A percentile compares a stretch with the other conserved stretches of the same genome.
phyloP scores from a whole-genome alignment of 768 basidiomycete species.

The Arthromyces matolae region DNA sequence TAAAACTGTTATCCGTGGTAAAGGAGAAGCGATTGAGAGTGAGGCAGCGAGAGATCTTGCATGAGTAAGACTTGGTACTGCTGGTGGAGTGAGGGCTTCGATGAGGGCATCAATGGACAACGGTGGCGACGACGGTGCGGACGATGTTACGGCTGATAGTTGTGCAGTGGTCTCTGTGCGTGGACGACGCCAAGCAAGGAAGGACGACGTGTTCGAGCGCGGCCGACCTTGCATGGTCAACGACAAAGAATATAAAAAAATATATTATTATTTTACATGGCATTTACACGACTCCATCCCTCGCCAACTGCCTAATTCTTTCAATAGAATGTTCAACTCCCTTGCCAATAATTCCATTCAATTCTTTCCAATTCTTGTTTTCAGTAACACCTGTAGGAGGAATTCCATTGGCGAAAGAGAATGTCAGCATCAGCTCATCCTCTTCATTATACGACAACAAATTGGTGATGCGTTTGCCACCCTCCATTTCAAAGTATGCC shows the following conservation, averaged over 20 bases:
- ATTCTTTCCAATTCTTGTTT: constrained; percentile 8
- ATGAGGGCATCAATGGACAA: constrained; percentile 39
- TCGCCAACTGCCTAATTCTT: constrained; percentile 21
- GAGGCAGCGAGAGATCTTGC: constrained; percentile 56
- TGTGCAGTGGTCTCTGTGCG: constrained; percentile 20
- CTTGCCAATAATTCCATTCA: constrained; percentile 19
- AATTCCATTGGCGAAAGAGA: constrained; percentile 26
- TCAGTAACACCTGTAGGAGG: constrained; percentile 17
- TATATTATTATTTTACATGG: constrained; percentile 5
- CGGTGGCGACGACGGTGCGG: constrained; percentile 25
- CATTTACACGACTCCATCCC: constrained; percentile 11
- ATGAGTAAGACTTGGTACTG: constrained; percentile 63
- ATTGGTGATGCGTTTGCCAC: constrained; percentile 21
- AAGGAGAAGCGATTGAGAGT: constrained; percentile 49
- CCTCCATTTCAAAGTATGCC: constrained; percentile 24
- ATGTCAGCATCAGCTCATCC: constrained; percentile 22
- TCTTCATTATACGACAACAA: constrained; percentile 23
- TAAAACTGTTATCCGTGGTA: constrained; percentile 50
- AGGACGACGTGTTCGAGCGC: constrained; percentile 34
- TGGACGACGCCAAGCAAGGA: constrained; percentile 27
- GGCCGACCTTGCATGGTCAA: constrained; percentile 16
- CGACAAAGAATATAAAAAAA: background rate
- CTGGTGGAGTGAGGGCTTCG: constrained; percentile 45
- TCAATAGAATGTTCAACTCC: constrained; percentile 23
- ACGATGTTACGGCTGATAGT: background rate